Evolutionary conservation across 129 eudicot species (phyloP), one percentile per base, ranked within the genome.

Genomic region (Scalesia atractyloides): DNA sequence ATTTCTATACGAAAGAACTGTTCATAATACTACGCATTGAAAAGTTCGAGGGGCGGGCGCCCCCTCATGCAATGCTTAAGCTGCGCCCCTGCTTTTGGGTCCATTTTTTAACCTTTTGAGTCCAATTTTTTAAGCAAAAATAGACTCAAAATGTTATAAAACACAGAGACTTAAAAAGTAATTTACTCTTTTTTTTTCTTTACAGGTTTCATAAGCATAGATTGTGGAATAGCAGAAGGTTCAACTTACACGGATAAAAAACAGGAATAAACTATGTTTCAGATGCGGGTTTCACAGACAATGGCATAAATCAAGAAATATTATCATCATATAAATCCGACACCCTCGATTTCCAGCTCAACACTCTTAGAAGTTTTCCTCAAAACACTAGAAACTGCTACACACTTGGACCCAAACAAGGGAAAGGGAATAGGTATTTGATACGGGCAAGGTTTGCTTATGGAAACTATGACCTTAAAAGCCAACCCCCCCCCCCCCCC

Each of bases 151-250:
- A n/a, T n/a, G n/a, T n/a, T n/a, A n/a, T n/a, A n/a, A n/a, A n/a
- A n/a, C n/a, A n/a, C n/a, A n/a, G n/a, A n/a, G n/a, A n/a, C n/a
- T n/a, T n/a, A n/a, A n/a, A n/a, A n/a, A n/a, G n/a, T n/a, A n/a
- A n/a, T n/a, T n/a, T n/a, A n/a, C n/a, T n/a, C n/a, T n/a, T n/a
- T n/a, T n/a, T n/a, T n/a, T n/a, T 68, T 9, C 46, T 48, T 68
- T 14, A 13, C 46, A 82, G 90, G 85, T 36, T 86, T 82, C 76
- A 36, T 77, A n/a, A 86, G 83, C 87, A 69, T 86, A 49, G 90
- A 86, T 66, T 86, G 90, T 80, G 87, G 90, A 43, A 36, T 77
- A 36, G 36, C 73, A 0, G 73, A 73, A 61, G 73, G 66, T 11
- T 64, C 66, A 17, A 59, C 50, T 53, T 82, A 79, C 59, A 82